Base-by-base conservation (phyloP, 495 filamentous ascomycete genomes). In the Chaetomium fimeti region DNA sequence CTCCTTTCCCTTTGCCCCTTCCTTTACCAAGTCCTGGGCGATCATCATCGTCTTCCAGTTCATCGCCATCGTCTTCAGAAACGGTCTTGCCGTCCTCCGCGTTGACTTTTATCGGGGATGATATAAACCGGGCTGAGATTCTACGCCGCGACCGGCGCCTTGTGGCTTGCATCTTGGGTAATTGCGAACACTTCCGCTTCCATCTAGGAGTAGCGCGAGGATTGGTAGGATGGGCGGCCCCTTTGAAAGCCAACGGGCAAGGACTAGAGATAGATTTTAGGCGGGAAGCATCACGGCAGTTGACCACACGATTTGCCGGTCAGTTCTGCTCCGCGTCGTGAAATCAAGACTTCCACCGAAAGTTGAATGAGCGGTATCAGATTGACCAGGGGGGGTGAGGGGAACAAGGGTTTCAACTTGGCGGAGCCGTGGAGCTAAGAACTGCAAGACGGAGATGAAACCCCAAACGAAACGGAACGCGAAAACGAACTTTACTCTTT, bases 401-500 rank as follows among this genome's bases (percentile, higher is more conserved):
- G 32, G 32, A 9, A 0, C 2, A n/a, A 12, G 54, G 29, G 54
- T 57, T 57, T 57, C 54, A 57, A 24, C 32, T 40, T 24, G 9
- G 54, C n/a, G 54, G 54, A 40, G 32, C 52, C 25, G 54, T 9
- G 54, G 54, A 40, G 32, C 52, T 42, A 22, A 24, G 32, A n/a
- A 36, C 32, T 32, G 6, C 54, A 24, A 40, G 32, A 57, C 32
- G 42, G 20, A 20, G 9, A 25, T 57, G 54, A 57, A 57, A 57
- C 54, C 40, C 32, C 32, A 40, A 40, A 57, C 54, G 54, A 57
- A 57, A 57, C 54, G 12, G 54, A 8, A 36, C 43, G 22, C n/a
- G n/a, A 47, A 47, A 47, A 47, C 18, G 7, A 47, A 9, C 16
- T 47, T 47, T 22, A n/a, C 43, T 47, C 1, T 22, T 22, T n/a